phyloP scores from a whole-genome alignment of 148 eudicot species.

The Simmondsia chinensis region DNA sequence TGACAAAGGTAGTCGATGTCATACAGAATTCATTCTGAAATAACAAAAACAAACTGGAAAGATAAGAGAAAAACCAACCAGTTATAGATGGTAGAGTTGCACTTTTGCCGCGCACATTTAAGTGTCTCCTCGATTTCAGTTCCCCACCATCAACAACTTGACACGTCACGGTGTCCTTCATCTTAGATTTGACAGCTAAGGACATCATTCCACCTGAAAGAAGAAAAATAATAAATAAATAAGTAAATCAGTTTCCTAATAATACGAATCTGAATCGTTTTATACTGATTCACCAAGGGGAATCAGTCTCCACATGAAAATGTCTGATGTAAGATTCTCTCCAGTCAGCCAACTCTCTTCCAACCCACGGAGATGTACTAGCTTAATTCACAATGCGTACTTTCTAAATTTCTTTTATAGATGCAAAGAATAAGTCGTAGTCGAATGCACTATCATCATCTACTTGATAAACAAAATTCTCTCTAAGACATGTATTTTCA shows the following conservation, averaged over 20 bases:
- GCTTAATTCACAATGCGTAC: no score
- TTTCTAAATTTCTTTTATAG: no score
- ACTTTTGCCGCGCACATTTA: constrained; percentile 96
- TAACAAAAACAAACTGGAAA: background rate
- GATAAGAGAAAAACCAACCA: constrained; percentile 31
- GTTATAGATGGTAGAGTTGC: constrained; percentile 96
- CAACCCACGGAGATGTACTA: no score
- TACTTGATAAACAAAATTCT: no score
- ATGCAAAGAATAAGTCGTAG: no score
- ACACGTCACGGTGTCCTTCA: constrained; percentile 70
- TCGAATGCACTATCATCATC: no score
- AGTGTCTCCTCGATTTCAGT: constrained; percentile 80
- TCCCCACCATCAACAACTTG: constrained; percentile 93
- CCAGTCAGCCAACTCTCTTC: no score
- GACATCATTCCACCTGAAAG: constrained; percentile 94
- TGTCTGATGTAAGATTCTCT: no score
- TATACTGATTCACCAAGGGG: no score
- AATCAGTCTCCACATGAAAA: no score
- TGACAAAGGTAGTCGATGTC: constrained; percentile 3
- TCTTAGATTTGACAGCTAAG: constrained; percentile 70
- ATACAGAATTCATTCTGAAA: background rate
- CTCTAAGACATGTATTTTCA: no score
- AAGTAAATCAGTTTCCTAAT: constrained; percentile 2
- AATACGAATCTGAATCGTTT: no score
- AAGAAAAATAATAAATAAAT: constrained; percentile 3